phyloP scores from a whole-genome alignment of 495 filamentous ascomycete species.

The Aspergillus taichungensis region DNA sequence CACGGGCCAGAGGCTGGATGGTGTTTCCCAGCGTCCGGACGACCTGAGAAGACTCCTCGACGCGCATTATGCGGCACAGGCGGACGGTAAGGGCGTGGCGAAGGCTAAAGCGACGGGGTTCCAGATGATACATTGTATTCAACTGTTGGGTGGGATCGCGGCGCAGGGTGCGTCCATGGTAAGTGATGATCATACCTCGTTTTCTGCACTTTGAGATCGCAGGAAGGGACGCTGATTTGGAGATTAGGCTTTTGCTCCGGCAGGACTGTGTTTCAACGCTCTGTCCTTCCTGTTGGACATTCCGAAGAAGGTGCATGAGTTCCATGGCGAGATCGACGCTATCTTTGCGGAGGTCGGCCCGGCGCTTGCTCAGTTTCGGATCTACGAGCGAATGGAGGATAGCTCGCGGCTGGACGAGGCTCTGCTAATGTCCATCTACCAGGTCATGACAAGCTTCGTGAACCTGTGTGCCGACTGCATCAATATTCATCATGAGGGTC shows the following conservation, averaged over 20 bases:
- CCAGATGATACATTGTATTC: slow-evolving; percentile 14
- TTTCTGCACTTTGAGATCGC: background rate
- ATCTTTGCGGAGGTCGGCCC: slow-evolving; percentile 16
- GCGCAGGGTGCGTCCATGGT: slow-evolving; percentile 15
- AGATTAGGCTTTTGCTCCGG: slow-evolving; percentile 9
- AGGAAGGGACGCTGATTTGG: background rate
- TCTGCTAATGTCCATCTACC: slow-evolving; percentile 9
- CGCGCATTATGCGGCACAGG: slow-evolving; percentile 3
- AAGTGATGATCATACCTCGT: background rate
- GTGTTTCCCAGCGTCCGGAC: background rate
- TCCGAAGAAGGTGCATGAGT: slow-evolving; percentile 13
- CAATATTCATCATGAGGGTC: slow-evolving; percentile 9
- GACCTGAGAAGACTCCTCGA: slow-evolving; percentile 5
- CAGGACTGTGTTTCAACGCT: slow-evolving; percentile 18
- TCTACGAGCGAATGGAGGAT: slow-evolving; percentile 18
- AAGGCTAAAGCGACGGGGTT: slow-evolving; percentile 7
- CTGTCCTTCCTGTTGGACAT: slow-evolving; percentile 16
- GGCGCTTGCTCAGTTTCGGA: slow-evolving; percentile 14
- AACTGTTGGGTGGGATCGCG: slow-evolving; percentile 15
- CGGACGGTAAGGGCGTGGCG: background rate
- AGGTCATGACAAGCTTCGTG: slow-evolving; percentile 19
- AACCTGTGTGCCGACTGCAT: slow-evolving; percentile 17
- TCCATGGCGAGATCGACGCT: slow-evolving; percentile 14
- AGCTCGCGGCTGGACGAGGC: slow-evolving; percentile 10
- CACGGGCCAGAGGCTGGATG: slow-evolving; percentile 6